phyloP scores from a whole-genome alignment of 176 grass and related monocot genomes.

The Ensete glaucum region DNA sequence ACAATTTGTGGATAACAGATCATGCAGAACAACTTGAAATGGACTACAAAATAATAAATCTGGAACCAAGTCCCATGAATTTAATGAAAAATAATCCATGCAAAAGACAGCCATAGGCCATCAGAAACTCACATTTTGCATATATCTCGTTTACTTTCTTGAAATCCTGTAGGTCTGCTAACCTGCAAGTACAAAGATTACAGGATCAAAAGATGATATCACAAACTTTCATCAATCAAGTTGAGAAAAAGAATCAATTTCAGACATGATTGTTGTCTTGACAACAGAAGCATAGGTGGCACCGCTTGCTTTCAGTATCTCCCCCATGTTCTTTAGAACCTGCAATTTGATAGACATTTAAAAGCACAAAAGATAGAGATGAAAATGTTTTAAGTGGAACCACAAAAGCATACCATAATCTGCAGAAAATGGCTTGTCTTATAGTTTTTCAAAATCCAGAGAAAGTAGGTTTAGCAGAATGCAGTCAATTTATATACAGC shows the following conservation, averaged over 20 bases:
- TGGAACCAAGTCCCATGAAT: not conserved
- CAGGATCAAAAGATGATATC: not conserved
- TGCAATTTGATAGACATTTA: conserved; percentile 19
- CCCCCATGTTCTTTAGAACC: conserved; percentile 94
- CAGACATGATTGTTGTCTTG: conserved; percentile 95
- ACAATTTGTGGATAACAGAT: not conserved
- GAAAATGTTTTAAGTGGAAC: not conserved
- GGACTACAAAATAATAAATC: not conserved
- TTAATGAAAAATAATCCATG: not conserved
- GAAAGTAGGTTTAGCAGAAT: not conserved
- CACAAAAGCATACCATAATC: not conserved
- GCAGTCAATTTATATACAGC: not conserved
- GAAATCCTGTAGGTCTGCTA: conserved; percentile 89
- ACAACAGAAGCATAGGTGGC: conserved; percentile 89
- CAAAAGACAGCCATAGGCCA: not conserved
- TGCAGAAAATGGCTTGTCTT: not conserved
- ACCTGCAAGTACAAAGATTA: conserved; percentile 35
- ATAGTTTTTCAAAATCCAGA: not conserved
- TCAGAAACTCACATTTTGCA: conserved; percentile 60
- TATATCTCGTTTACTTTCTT: conserved; percentile 96
- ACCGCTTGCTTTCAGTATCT: conserved; percentile 86
- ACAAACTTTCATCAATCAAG: not conserved
- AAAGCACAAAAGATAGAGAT: not conserved
- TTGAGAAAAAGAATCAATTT: not conserved
- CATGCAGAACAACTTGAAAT: not conserved